These are phyloP conservation scores for Floccularia luteovirens DNA, from an alignment of 768 basidiomycete species.

Conservation along the genomic window DNA sequence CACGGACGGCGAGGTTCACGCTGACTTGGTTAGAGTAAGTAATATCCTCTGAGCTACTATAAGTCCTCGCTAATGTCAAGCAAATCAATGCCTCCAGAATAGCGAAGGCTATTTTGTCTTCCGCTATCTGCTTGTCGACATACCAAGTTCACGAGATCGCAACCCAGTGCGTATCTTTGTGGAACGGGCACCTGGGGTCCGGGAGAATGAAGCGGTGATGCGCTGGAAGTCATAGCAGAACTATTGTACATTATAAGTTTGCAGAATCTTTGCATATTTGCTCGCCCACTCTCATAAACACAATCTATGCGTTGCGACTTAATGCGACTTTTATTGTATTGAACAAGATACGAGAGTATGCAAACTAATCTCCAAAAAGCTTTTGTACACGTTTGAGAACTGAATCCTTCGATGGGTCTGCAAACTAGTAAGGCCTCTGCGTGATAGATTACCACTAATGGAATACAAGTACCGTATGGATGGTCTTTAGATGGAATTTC, in stretches of 20 bases:
- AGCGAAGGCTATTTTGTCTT: slow-evolving; percentile 72
- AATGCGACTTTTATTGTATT: neutral
- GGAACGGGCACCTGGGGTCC: slow-evolving; percentile 55
- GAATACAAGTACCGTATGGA: slow-evolving; percentile 71
- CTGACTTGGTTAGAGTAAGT: slow-evolving; percentile 65
- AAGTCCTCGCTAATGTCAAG: neutral
- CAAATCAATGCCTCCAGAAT: slow-evolving; percentile 34
- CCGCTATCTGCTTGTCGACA: slow-evolving; percentile 70
- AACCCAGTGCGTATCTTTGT: slow-evolving; percentile 65
- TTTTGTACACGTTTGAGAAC: slow-evolving; percentile 96
- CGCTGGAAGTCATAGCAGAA: slow-evolving; percentile 47
- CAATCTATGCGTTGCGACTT: too few species aligned
- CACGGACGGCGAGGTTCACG: slow-evolving; percentile 79
- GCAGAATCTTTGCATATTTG: too few species aligned
- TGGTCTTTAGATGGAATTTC: slow-evolving; percentile 99
- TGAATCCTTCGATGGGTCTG: slow-evolving; percentile 96
- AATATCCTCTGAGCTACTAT: neutral
- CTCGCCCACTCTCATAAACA: too few species aligned
- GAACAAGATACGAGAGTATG: slow-evolving; percentile 5
- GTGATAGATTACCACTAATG: neutral
- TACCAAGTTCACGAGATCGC: slow-evolving; percentile 63
- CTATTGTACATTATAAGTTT: slow-evolving; percentile 11
- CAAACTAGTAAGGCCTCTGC: neutral
- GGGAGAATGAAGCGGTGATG: slow-evolving; percentile 67
- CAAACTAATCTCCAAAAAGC: slow-evolving; percentile 77